Evolutionary conservation across 2,329 filamentous ascomycete genomes (phyloP), one percentile per base, ranked within the genome.

Genomic region (Coleophoma eucalyptorum): DNA sequence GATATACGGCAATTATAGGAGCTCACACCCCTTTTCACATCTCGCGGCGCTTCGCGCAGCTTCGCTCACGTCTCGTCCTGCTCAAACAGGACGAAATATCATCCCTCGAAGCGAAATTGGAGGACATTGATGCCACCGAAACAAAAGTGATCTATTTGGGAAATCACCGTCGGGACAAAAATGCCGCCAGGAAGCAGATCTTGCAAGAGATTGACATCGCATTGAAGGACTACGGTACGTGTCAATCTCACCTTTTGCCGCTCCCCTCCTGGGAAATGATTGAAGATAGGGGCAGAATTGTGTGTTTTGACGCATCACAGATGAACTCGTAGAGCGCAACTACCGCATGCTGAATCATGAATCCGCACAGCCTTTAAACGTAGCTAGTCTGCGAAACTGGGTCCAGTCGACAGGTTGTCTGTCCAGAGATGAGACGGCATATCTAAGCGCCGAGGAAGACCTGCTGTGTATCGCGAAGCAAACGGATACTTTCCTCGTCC

Each of bases 21-120:
- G 48, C 64, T 1, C 48, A 67, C 42, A 47, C 52, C 5, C 51
- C 60, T 3, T 68, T 58, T 20, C 49, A 55, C 16, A 38, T 65
- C 15, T 65, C 35, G 44, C 61, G 66, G 0, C 63, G 64, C 8
- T 67, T 67, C 48, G 26, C 46, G 3, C 50, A 49, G 1, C 48
- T 66, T 11, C 58, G 65, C 1, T 55, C 57, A 3, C 56, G 66
- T 12, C 26, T 68, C 1, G 55, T 69, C 3, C 55, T 67, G 3
- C 37, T 59, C 5, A 65, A 65, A 43, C 64, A 67, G 48, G 63
- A 67, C 46, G 48, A 49, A 34, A 10, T 67, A 11, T 52, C 53
- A 3, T 16, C 55, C 11, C 61, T 68, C 1, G 65, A 69, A 46
- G 10, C 57, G 43, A 16, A 54, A 31, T 52, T 67, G 0, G 50